Evolutionary conservation across 2,329 filamentous ascomycete species (phyloP).

Genomic region (Aphanocladium album): DNA sequence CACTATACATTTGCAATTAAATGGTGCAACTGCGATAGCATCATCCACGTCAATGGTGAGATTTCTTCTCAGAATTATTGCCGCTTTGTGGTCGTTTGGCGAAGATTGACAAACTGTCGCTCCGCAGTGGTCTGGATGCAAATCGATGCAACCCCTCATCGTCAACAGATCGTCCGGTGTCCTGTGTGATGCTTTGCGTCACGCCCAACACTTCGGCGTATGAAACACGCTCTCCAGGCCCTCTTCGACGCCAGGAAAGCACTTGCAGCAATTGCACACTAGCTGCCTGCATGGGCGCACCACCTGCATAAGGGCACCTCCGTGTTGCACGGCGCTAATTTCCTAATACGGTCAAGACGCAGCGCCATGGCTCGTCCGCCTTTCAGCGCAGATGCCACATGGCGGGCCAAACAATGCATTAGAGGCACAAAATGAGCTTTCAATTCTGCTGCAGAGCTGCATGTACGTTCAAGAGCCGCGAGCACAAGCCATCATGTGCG

Average conservation of each 20-base stretch:
- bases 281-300: not conserved
- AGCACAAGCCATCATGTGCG: not conserved
- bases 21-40: no score
- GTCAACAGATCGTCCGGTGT: not conserved
- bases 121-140: not conserved
- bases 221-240: not conserved
- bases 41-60: not conserved
- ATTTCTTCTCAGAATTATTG: not conserved
- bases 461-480: not conserved
- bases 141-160: not conserved
- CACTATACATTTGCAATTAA: not conserved
- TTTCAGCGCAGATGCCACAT: not conserved
- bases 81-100: not conserved
- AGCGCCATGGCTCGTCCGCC: not conserved
- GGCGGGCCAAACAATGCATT: not conserved
- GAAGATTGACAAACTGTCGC: not conserved
- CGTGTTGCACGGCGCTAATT: not conserved
- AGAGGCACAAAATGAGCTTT: not conserved
- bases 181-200: not conserved
- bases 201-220: not conserved
- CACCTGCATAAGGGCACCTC: not conserved
- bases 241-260: not conserved
- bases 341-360: conserved; percentile 1
- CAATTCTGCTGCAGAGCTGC: not conserved
- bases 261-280: not conserved